Conservation (phyloP, 2,329 filamentous ascomycete genomes). For the Ceratocystis cacaofunesta region DNA sequence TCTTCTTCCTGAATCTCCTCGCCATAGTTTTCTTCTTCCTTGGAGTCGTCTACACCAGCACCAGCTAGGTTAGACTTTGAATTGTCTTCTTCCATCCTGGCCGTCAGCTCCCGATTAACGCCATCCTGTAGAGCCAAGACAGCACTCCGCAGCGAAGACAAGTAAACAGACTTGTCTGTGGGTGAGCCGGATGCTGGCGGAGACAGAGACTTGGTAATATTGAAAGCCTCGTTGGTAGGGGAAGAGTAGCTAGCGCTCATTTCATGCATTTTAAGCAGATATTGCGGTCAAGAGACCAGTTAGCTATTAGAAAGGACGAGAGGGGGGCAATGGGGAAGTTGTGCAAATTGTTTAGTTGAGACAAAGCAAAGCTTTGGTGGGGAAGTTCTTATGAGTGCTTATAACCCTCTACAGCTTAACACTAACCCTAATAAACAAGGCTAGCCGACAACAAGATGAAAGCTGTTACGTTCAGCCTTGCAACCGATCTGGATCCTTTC, state of each 20-base stretch:
- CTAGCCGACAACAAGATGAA: neutral
- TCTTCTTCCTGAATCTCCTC: conserved; percentile 64
- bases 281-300: neutral
- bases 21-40: conserved; percentile 67
- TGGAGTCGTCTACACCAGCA: conserved; percentile 34
- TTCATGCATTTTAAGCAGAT: neutral
- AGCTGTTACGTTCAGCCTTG: neutral
- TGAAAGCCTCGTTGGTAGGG: conserved; percentile 34
- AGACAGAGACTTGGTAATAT: conserved; percentile 25
- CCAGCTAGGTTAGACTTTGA: conserved; percentile 21
- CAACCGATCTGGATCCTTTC: neutral
- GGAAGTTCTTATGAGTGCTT: neutral
- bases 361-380: neutral
- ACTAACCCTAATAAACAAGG: neutral
- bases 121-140: conserved; percentile 44
- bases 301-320: conserved; percentile 24
- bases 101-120: conserved; percentile 57
- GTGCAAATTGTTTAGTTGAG: neutral
- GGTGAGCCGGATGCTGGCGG: conserved; percentile 26
- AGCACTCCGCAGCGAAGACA: conserved; percentile 43
- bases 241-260: conserved; percentile 33
- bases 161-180: conserved; percentile 42
- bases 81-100: conserved; percentile 61
- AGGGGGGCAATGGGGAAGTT: neutral
- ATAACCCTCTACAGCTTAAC: no score